phyloP scores from a whole-genome alignment of 2,329 filamentous ascomycete genomes.

The Nigrospora osmanthi region DNA sequence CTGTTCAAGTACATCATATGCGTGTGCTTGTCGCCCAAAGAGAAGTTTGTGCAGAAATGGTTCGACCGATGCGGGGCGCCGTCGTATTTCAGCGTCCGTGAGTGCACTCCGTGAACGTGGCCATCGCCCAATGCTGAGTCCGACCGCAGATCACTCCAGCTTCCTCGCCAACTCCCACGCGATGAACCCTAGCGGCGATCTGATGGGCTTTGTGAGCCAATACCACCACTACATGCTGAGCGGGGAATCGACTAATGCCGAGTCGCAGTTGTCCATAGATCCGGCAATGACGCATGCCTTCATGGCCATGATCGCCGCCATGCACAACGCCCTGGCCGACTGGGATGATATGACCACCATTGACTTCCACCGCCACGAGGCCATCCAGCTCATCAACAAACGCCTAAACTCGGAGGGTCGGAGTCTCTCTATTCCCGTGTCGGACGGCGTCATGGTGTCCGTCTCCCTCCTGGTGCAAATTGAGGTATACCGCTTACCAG shows the following conservation, averaged over 20 bases:
- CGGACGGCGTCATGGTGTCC: slow-evolving; percentile 21
- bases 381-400: slow-evolving; percentile 22
- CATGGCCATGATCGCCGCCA: slow-evolving; percentile 23
- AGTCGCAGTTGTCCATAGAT: slow-evolving; percentile 19
- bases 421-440: slow-evolving; percentile 17
- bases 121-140: neutral
- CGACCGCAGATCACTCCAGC: slow-evolving; percentile 17
- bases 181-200: slow-evolving; percentile 23
- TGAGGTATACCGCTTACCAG: slow-evolving; percentile 11
- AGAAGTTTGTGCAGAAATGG: slow-evolving; percentile 21
- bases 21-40: slow-evolving; percentile 22
- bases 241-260: no score
- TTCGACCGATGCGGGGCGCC: slow-evolving; percentile 21
- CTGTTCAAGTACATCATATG: slow-evolving; percentile 23
- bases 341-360: slow-evolving; percentile 24
- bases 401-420: slow-evolving; percentile 22
- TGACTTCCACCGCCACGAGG: slow-evolving; percentile 24
- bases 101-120: slow-evolving; percentile 1
- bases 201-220: slow-evolving; percentile 16
- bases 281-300: slow-evolving; percentile 22
- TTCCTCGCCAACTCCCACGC: slow-evolving; percentile 23
- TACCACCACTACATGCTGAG: neutral
- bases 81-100: slow-evolving; percentile 23
- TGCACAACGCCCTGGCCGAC: slow-evolving; percentile 23
- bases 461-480: slow-evolving; percentile 24